phyloP scores from a whole-genome alignment of 140 eudicot genomes.

The Cichorium intybus region DNA sequence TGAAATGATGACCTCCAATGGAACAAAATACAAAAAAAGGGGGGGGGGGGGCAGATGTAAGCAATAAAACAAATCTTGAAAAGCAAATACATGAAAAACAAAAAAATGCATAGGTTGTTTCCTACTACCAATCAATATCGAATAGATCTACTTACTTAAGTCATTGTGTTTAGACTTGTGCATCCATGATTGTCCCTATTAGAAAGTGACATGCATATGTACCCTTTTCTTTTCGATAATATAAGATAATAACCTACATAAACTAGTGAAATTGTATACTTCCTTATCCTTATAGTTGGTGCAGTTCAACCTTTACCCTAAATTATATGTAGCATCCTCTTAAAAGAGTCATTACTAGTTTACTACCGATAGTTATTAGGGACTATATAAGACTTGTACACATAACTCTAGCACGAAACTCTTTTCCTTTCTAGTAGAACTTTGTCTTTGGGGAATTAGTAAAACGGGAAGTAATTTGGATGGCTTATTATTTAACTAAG shows the following conservation, averaged over 20 bases:
- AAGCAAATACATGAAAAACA: not conserved
- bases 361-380: not conserved
- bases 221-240: not conserved
- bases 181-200: too few species aligned
- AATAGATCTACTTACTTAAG: not conserved
- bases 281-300: not conserved
- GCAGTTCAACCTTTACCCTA: not conserved
- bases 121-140: not conserved
- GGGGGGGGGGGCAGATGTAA: too few species aligned
- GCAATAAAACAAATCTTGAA: too few species aligned
- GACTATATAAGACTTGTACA: conserved; percentile 8
- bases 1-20: too few species aligned
- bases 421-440: not conserved
- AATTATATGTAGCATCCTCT: not conserved
- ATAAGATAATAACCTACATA: not conserved
- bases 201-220: too few species aligned
- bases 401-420: not conserved
- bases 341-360: not conserved
- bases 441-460: not conserved
- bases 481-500: conserved; percentile 10
- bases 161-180: not conserved
- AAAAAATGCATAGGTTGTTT: not conserved
- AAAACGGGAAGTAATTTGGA: not conserved
- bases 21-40: too few species aligned
- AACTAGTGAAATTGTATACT: not conserved